phyloP scores from a whole-genome alignment of 1,139 yeast genomes.

The Saccharomyces hybrid region DNA sequence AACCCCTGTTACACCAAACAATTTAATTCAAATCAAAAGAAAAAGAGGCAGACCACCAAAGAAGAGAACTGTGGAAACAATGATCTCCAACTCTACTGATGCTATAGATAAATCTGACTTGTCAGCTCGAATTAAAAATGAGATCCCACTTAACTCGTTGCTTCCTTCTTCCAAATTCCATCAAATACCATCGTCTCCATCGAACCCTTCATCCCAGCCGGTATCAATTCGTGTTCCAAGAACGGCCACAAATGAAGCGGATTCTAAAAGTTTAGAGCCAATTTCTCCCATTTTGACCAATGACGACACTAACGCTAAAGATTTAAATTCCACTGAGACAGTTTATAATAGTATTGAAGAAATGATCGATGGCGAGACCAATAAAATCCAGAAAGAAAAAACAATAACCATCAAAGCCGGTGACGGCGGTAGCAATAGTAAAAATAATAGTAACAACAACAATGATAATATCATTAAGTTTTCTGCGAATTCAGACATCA shows the following conservation, averaged over 20 bases:
- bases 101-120: background rate
- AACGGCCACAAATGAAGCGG: background rate
- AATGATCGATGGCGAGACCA: background rate
- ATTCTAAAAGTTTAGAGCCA: background rate
- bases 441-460: background rate
- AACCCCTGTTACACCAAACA: slow-evolving; percentile 1
- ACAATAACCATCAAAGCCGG: background rate
- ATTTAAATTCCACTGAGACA: background rate
- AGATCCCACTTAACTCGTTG: background rate
- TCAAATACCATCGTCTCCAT: background rate
- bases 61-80: slow-evolving; percentile 17
- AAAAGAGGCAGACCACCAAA: slow-evolving; percentile 32
- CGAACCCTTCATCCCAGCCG: background rate
- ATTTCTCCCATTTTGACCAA: background rate
- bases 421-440: background rate
- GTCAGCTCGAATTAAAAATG: background rate
- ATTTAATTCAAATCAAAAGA: slow-evolving; percentile 12
- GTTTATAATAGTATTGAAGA: background rate
- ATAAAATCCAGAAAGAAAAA: background rate
- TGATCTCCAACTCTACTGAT: background rate
- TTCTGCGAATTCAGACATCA: background rate
- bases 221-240: background rate
- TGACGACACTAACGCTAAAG: background rate
- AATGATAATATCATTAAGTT: background rate
- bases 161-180: background rate